Percentiles rank a stretch among this genome's conserved stretches.
phyloP scores from a whole-genome alignment of 1,284 basidiomycete species.

The Rhizopogon parksii region DNA sequence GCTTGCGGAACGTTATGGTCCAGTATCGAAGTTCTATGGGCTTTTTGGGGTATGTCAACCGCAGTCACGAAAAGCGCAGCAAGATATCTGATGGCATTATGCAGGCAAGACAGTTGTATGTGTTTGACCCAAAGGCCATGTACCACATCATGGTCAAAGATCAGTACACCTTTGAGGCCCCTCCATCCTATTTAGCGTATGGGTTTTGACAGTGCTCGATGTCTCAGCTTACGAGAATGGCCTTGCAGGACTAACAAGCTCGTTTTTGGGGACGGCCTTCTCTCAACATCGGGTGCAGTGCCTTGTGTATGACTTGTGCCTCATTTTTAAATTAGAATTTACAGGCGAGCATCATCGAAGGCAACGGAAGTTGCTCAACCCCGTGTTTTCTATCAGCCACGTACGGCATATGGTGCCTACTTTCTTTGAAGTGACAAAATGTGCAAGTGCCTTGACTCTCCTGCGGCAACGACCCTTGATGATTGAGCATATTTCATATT shows the following conservation, averaged over 20 bases:
- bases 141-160: conserved; percentile 38
- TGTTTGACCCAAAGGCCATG: conserved; percentile 38
- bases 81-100: not conserved
- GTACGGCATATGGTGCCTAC: conserved; percentile 36
- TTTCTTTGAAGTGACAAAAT: conserved; percentile 30
- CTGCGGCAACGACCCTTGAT: not conserved
- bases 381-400: conserved; percentile 38
- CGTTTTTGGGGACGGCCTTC: conserved; percentile 12
- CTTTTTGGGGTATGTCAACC: conserved; percentile 18
- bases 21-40: conserved; percentile 13
- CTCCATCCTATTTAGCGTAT: conserved; percentile 34
- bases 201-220: conserved; percentile 24
- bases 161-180: conserved; percentile 37
- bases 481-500: not conserved
- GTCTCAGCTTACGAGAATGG: conserved; percentile 6
- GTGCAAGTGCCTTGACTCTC: not conserved
- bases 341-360: conserved; percentile 39
- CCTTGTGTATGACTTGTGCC: conserved; percentile 19
- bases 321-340: conserved; percentile 10
- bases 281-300: conserved; percentile 11
- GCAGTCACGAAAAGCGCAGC: conserved; percentile 4
- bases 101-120: conserved; percentile 27
- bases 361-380: conserved; percentile 41
- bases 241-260: conserved; percentile 11
- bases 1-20: conserved; percentile 15